Conservation (phyloP, 192 early-diverging fungal species). For the Umbelopsis vinacea region DNA sequence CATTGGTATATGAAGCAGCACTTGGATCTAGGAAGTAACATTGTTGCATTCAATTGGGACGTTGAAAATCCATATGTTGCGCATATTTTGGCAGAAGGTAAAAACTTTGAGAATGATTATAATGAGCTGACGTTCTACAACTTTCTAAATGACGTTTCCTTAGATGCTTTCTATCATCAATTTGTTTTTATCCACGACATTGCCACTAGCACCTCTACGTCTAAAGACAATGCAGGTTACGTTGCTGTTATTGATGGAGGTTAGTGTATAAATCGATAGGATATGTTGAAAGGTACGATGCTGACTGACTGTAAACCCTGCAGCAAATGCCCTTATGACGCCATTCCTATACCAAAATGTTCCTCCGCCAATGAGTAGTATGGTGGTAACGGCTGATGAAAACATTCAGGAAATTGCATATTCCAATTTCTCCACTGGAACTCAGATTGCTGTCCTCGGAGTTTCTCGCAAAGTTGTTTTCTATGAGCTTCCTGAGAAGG, state of each 20-base stretch:
- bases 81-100: conserved; percentile 59
- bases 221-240: conserved; percentile 50
- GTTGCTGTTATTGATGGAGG: conserved; percentile 82
- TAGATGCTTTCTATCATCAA: conserved; percentile 43
- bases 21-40: conserved; percentile 41
- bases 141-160: background rate
- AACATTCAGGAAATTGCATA: conserved; percentile 69
- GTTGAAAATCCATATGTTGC: conserved; percentile 68
- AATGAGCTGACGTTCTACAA: background rate
- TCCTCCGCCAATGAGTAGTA: conserved; percentile 91
- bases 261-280: conserved; percentile 13
- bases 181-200: conserved; percentile 46
- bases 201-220: conserved; percentile 45
- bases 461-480: conserved; percentile 46
- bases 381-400: conserved; percentile 41
- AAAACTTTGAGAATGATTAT: background rate
- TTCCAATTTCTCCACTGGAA: conserved; percentile 59
- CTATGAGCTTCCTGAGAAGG: conserved; percentile 31
- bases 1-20: conserved; percentile 97
- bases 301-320: background rate
- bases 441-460: conserved; percentile 74
- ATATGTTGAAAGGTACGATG: conserved; percentile 7
- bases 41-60: conserved; percentile 80
- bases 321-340: conserved; percentile 63
- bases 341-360: conserved; percentile 85